Conservation (phyloP, 179 eudicot species). For the Dionaea muscipula region DNA sequence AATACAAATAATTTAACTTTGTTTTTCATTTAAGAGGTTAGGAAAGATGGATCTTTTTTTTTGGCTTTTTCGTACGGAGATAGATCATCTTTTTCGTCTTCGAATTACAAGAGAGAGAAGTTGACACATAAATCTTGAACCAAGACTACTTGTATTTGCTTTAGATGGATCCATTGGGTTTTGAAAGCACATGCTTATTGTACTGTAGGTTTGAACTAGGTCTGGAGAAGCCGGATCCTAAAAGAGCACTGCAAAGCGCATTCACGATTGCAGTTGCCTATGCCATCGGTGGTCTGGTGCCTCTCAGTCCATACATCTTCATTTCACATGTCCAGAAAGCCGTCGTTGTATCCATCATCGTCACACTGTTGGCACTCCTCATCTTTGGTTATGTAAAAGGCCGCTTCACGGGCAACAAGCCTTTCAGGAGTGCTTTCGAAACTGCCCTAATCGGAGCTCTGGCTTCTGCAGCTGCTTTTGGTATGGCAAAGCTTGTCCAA, state of each 20-base stretch:
- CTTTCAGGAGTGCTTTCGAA: slow-evolving; percentile 56
- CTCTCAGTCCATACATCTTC: slow-evolving; percentile 66
- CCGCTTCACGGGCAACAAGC: slow-evolving; percentile 50
- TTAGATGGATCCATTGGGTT: too few species aligned
- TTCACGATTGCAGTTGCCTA: slow-evolving; percentile 74
- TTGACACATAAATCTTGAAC: too few species aligned
- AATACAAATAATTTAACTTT: too few species aligned
- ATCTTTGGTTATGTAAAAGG: slow-evolving; percentile 82
- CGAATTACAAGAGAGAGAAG: too few species aligned
- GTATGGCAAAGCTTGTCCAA: slow-evolving; percentile 70
- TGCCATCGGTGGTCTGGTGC: slow-evolving; percentile 70
- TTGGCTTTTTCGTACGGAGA: too few species aligned
- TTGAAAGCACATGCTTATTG: background rate
- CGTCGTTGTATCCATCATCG: slow-evolving; percentile 41
- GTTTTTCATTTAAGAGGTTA: too few species aligned
- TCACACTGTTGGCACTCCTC: slow-evolving; percentile 56
- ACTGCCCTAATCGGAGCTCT: slow-evolving; percentile 77
- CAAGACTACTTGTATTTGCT: too few species aligned
- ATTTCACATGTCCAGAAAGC: slow-evolving; percentile 46
- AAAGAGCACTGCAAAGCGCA: slow-evolving; percentile 74
- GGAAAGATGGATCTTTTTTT: too few species aligned
- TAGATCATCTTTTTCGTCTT: too few species aligned
- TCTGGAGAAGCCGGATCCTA: slow-evolving; percentile 88
- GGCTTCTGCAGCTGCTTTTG: slow-evolving; percentile 89
- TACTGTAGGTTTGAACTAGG: slow-evolving; percentile 78